Evolutionary conservation across 2,329 filamentous ascomycete genomes (phyloP), one percentile per base, ranked within the genome.

Genomic region (Aspergillus spinulosporus): DNA sequence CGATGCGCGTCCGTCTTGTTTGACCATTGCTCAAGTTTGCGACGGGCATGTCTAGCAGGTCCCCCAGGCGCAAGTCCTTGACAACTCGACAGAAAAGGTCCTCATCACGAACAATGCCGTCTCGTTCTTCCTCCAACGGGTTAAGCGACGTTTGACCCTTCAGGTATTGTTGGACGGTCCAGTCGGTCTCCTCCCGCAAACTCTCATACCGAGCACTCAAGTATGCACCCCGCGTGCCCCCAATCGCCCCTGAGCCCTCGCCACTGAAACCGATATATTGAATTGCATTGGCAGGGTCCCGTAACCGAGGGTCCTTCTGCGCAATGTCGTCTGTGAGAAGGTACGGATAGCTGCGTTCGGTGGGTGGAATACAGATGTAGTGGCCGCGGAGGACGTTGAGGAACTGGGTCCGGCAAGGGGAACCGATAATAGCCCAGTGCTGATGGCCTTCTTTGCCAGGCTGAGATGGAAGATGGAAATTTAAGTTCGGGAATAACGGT

Each of bases 1-100:
- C 94, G 63, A 99, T 96, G 59, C 90, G 85, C 5, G 93, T 89
- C 53, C 94, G 80, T 61, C 93, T 81, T 5, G 89, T 93, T 74
- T 99, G 94, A 0, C 94, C 94, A 72, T 97, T 97, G 70, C 92
- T 97, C 53, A 99, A 76, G 70, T 94, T 96, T 26, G 89, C 84
- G 5, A 97, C 89, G 0, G 93, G 92, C 69, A 96, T 87, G 39
- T 88, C 82, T 1, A 95, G 76, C 45, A 97, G 78, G 7, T 81
- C 77, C 0, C 81, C 77, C 11, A 99, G 77, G 49, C 83, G 82
- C 54, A 99, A 76, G 64, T 95, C 88, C 5, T 70, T 69, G 12
- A 92, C 82, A 0, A 96, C 85, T 6, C 82, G 80, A 11, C 80
- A 72, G 39, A 96, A 72, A 0, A 84, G 72, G 3, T 73, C 62